phyloP scores from a whole-genome alignment of 208 protist species.

The Leishmania martiniquensis region DNA sequence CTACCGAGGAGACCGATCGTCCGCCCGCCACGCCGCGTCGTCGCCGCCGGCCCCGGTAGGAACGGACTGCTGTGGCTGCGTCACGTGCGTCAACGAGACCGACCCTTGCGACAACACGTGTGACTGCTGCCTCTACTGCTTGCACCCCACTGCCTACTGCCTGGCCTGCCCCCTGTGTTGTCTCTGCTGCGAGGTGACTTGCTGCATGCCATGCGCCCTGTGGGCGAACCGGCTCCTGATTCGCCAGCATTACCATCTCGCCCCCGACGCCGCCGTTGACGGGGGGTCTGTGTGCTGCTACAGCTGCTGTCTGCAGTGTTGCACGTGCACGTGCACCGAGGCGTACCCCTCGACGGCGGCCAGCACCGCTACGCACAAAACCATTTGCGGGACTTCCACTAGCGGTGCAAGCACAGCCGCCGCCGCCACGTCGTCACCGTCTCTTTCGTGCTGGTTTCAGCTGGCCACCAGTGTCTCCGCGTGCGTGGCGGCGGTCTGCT shows the following conservation, averaged over 20 bases:
- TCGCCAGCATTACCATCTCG: constrained; percentile 53
- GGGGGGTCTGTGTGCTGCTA: constrained; percentile 35
- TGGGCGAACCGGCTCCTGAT: constrained; percentile 54
- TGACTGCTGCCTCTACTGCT: constrained; percentile 35
- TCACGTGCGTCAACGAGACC: constrained; percentile 15
- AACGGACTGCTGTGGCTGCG: constrained; percentile 34
- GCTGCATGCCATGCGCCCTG: constrained; percentile 50
- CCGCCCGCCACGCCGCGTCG: background rate
- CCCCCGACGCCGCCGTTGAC: constrained; percentile 34
- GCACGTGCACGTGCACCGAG: constrained; percentile 14
- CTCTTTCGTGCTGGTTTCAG: constrained; percentile 37
- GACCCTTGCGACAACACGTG: constrained; percentile 16
- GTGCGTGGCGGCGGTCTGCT: constrained; percentile 37
- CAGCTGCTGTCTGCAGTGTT: constrained; percentile 33
- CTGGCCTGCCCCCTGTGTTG: constrained; percentile 37
- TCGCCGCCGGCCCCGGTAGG: background rate
- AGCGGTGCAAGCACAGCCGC: background rate
- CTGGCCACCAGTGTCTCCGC: constrained; percentile 31
- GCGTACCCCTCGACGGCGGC: background rate
- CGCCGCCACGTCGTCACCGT: background rate
- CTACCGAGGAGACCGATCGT: background rate
- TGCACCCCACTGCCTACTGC: constrained; percentile 38
- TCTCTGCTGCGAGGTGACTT: constrained; percentile 47
- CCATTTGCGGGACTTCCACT: background rate
- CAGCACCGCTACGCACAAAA: background rate